These are phyloP conservation scores for Colletotrichum phormii DNA, from an alignment of 2,329 filamentous ascomycete species.

Conservation along the genomic window DNA sequence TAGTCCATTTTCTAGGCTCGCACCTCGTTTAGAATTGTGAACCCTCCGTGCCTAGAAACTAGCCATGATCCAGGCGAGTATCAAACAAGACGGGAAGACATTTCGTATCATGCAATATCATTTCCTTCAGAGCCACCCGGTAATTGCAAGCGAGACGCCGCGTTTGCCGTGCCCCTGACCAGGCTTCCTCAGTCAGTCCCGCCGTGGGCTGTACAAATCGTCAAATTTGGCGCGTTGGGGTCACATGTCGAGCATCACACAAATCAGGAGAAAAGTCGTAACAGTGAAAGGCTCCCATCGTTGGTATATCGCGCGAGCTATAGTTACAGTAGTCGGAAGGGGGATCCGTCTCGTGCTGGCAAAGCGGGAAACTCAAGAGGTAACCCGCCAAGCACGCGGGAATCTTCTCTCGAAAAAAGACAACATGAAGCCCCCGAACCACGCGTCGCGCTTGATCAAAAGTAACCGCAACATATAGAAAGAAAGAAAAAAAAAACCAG, in stretches of 20 bases:
- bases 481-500: not conserved
- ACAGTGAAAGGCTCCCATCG: slow-evolving; percentile 30
- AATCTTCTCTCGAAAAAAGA: not conserved
- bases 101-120: not conserved
- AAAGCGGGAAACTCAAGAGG: not conserved
- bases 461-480: not conserved
- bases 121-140: not conserved
- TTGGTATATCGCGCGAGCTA: slow-evolving; percentile 37
- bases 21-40: not conserved
- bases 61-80: slow-evolving; percentile 4
- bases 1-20: not conserved
- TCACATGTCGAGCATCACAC: not conserved
- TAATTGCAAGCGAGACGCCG: not conserved
- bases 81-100: slow-evolving; percentile 2
- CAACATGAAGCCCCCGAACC: not conserved
- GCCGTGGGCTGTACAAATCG: not conserved
- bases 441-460: not conserved
- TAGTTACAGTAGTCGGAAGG: slow-evolving; percentile 32
- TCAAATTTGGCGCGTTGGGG: not conserved
- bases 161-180: not conserved
- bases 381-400: too few relatives aligned
- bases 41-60: not conserved
- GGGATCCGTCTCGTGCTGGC: not conserved
- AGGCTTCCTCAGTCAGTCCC: not conserved
- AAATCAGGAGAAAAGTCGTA: not conserved